Percentiles rank a stretch among this genome's conserved stretches.
Evolutionary conservation across 495 filamentous ascomycete species (phyloP).

Genomic region (Rhypophila decipiens): DNA sequence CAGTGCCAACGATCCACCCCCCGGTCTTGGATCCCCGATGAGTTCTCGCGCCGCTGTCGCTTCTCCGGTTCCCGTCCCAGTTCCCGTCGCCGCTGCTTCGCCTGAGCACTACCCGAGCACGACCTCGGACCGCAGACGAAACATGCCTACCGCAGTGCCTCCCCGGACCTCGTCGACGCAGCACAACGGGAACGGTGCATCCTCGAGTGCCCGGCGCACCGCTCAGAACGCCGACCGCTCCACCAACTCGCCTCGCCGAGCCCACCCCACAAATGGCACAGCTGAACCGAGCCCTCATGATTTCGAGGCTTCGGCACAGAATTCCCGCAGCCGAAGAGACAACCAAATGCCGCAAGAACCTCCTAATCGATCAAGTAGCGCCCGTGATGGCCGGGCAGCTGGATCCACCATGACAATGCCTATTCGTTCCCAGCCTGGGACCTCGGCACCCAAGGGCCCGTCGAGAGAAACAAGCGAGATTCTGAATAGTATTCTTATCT

Average conservation of each 20-base stretch:
- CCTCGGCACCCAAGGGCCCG: slow-evolving; percentile 36
- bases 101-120: slow-evolving; percentile 36
- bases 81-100: slow-evolving; percentile 28
- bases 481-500: slow-evolving; percentile 70
- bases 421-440: slow-evolving; percentile 30
- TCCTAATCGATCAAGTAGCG: slow-evolving; percentile 40
- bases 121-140: slow-evolving; percentile 31
- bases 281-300: slow-evolving; percentile 30
- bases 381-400: slow-evolving; percentile 44
- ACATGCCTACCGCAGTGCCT: slow-evolving; percentile 47
- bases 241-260: slow-evolving; percentile 31
- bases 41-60: slow-evolving; percentile 40
- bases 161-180: slow-evolving; percentile 60
- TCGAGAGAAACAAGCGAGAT: slow-evolving; percentile 63
- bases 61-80: slow-evolving; percentile 42
- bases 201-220: slow-evolving; percentile 35
- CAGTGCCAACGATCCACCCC: slow-evolving; percentile 44
- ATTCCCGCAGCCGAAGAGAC: slow-evolving; percentile 43
- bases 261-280: slow-evolving; percentile 24
- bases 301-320: slow-evolving; percentile 34
- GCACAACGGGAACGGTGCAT: slow-evolving; percentile 28
- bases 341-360: slow-evolving; percentile 36
- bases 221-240: slow-evolving; percentile 36
- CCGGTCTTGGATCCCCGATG: slow-evolving; percentile 40
- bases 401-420: slow-evolving; percentile 32